Conservation (phyloP, 768 basidiomycete genomes). For the Termitomyces eurrhizus region DNA sequence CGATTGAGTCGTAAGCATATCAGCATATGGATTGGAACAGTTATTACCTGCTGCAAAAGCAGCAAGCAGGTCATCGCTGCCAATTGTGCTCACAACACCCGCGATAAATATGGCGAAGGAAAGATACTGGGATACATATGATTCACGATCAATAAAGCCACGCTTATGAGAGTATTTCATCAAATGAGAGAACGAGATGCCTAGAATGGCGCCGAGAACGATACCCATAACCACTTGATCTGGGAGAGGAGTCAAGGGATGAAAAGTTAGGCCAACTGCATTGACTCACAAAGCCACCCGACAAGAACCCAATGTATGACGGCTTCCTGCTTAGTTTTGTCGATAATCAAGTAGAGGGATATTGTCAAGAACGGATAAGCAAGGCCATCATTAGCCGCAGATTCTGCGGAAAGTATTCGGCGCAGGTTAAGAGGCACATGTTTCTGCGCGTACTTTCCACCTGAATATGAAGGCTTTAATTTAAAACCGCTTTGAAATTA, state of each 20-base stretch:
- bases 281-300: slow-evolving; percentile 68
- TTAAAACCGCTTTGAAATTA: neutral
- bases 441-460: slow-evolving; percentile 64
- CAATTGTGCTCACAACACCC: slow-evolving; percentile 77
- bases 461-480: slow-evolving; percentile 27
- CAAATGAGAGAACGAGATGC: slow-evolving; percentile 62
- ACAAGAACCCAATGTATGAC: slow-evolving; percentile 84
- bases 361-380: slow-evolving; percentile 91
- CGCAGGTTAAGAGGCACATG: slow-evolving; percentile 76
- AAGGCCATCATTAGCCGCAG: slow-evolving; percentile 93
- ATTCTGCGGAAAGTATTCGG: slow-evolving; percentile 81
- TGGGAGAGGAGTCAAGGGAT: slow-evolving; percentile 19
- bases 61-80: slow-evolving; percentile 85
- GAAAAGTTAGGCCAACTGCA: neutral
- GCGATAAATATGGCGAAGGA: slow-evolving; percentile 69
- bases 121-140: slow-evolving; percentile 83
- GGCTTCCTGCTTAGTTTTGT: slow-evolving; percentile 56
- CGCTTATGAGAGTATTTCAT: slow-evolving; percentile 69
- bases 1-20: slow-evolving; percentile 6
- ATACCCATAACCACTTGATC: slow-evolving; percentile 82
- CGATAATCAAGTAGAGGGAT: slow-evolving; percentile 80
- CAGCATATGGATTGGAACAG: neutral
- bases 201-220: slow-evolving; percentile 57
- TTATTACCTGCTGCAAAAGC: slow-evolving; percentile 73
- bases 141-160: slow-evolving; percentile 74